These are phyloP conservation scores for Ophiocordyceps camponoti-saundersi DNA, from an alignment of 2,329 filamentous ascomycete genomes.

Conservation along the genomic window DNA sequence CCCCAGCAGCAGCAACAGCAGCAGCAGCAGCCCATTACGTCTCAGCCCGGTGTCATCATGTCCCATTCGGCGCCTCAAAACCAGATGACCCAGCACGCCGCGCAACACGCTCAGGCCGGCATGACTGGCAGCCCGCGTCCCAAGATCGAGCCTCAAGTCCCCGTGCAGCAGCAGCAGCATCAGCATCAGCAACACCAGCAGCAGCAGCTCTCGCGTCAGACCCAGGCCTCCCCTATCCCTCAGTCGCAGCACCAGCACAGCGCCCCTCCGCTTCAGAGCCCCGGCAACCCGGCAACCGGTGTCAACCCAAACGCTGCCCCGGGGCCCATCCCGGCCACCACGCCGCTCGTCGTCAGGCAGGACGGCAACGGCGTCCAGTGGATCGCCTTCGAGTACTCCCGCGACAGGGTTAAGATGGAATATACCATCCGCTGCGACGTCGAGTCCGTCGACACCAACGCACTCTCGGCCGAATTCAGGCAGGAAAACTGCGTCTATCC, in stretches of 20 bases:
- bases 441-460: conserved; percentile 85
- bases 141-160: conserved; percentile 46
- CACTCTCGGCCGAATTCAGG: conserved; percentile 77
- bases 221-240: conserved; percentile 24
- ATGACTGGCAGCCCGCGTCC: conserved; percentile 45
- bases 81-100: conserved; percentile 35
- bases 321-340: conserved; percentile 91
- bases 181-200: too few relatives aligned
- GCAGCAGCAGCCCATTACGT: conserved; percentile 35
- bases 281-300: conserved; percentile 23
- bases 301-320: conserved; percentile 84
- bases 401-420: conserved; percentile 96
- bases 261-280: conserved; percentile 21
- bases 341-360: conserved; percentile 81
- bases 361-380: conserved; percentile 95
- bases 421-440: conserved; percentile 98
- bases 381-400: conserved; percentile 97
- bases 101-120: conserved; percentile 32
- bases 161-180: conserved; percentile 41
- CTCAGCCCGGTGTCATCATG: conserved; percentile 51
- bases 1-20: conserved; percentile 13
- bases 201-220: conserved; percentile 31
- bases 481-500: conserved; percentile 97
- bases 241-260: conserved; percentile 19
- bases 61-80: conserved; percentile 40